Base-by-base conservation (phyloP, 2,329 filamentous ascomycete species). In the Talaromyces sp. region DNA sequence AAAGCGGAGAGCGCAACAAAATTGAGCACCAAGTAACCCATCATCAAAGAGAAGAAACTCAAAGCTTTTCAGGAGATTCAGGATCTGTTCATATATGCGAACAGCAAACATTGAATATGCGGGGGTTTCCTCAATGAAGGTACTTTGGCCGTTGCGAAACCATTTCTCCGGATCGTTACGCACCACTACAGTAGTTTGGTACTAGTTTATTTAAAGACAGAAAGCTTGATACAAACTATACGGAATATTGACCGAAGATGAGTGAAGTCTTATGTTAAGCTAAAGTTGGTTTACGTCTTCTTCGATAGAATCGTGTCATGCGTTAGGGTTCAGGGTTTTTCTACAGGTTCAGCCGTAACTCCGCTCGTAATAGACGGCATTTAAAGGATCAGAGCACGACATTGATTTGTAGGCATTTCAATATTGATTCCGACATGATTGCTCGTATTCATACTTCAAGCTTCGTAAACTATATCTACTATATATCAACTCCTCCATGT, bases 71-170 rank as follows among this genome's bases (percentile, higher is more conserved):
- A 37, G 31, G n/a, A 37, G 10, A 22, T 22, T 54, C 11, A 17
- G 3, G 4, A 25, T 54, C 27, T 33, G 25, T 56, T 35, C 35
- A 35, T 56, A 56, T 56, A 37, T 4, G 31, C 17, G n/a, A 35
- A 2, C 10, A 19, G 31, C 10, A 22, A 33, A 45, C 5, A 13
- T 64, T 49, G 2, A 31, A 59, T 43, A 60, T 64, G 39, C n/a
- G 31, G 50, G 50, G 50, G 50, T 22, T 22, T 37, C 2, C n/a
- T n/a, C 27, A 54, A 22, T 35, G 10, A 19, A 37, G 50, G 45
- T 49, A 45, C 37, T 63, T 63, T 63, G 22, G 31, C 64, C 61
- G 52, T 35, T 64, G 31, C 61, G 61, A 66, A 66, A 63, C 56
- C 33, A 52, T 66, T 66, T 63, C 61, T 60, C 64, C 64, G 61